Percentiles rank a stretch among this genome's conserved stretches.
Evolutionary conservation across 1,284 basidiomycete genomes (phyloP).

Genomic region (Sporisorium sorghi): DNA sequence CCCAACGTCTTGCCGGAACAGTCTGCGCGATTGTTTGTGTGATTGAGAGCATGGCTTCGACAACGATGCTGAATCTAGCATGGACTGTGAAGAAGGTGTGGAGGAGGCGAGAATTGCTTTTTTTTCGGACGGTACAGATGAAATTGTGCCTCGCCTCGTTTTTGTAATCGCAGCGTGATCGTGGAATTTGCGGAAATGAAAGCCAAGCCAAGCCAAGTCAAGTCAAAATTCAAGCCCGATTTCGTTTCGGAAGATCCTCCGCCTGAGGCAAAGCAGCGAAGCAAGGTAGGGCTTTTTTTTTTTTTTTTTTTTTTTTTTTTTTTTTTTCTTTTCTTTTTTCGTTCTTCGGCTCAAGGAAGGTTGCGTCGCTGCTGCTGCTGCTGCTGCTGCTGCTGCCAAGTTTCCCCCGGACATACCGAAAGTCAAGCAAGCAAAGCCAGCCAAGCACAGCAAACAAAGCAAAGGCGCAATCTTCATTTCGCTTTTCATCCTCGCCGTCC

Average conservation of each 20-base stretch:
- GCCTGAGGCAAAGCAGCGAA: background rate
- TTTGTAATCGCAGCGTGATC: slow-evolving; percentile 20
- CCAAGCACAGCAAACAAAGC: background rate
- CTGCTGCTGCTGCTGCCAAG: background rate
- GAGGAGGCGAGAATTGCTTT: background rate
- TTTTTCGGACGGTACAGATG: background rate
- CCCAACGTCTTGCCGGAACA: background rate
- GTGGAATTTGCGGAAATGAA: slow-evolving; percentile 4
- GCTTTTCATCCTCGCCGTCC: background rate
- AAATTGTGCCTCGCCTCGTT: too few species aligned
- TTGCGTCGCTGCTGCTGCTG: background rate
- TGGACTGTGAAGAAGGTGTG: too few species aligned
- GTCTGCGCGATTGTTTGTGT: background rate
- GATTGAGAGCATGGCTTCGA: too few species aligned
- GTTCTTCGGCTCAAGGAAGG: too few species aligned
- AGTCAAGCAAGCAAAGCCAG: background rate
- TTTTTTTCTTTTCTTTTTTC: too few species aligned
- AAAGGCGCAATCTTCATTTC: slow-evolving; percentile 2
- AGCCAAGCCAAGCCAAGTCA: too few species aligned
- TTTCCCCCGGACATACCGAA: slow-evolving; percentile 3
- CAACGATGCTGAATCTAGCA: too few species aligned
- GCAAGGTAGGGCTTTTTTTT: too few species aligned
- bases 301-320: too few species aligned
- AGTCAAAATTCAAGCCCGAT: background rate
- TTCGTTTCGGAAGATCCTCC: background rate